Evolutionary conservation across 2,329 filamentous ascomycete species (phyloP).

Genomic region (Alternaria burnsii): DNA sequence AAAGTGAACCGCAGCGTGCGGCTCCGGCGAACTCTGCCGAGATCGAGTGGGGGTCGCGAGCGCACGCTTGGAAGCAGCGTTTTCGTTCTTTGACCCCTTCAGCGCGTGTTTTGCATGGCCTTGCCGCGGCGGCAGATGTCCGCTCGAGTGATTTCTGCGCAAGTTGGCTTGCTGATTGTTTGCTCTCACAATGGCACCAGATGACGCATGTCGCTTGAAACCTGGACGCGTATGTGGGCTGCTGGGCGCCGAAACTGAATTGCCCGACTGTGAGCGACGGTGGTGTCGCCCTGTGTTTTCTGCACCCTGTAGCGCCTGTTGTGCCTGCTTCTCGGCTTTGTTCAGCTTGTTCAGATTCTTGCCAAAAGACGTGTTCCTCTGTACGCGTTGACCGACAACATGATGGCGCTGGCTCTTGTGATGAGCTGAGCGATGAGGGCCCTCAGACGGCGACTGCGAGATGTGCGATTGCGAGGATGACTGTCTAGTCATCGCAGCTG

Average conservation of each 20-base stretch:
- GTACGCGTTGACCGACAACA: conserved; percentile 53
- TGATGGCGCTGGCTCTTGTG: conserved; percentile 51
- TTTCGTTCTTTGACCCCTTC: conserved; percentile 47
- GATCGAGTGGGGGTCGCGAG: conserved; percentile 41
- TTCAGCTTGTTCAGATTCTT: conserved; percentile 55
- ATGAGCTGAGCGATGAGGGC: conserved; percentile 34
- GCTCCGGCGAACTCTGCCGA: conserved; percentile 46
- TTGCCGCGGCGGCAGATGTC: conserved; percentile 55
- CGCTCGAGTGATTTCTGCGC: conserved; percentile 56
- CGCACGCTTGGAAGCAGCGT: conserved; percentile 40
- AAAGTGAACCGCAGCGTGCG: conserved; percentile 53
- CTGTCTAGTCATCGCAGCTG: conserved; percentile 46
- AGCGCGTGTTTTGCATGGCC: conserved; percentile 51
- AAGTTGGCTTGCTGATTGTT: conserved; percentile 46
- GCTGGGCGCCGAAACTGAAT: conserved; percentile 45
- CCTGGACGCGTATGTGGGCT: conserved; percentile 47
- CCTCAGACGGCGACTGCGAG: conserved; percentile 51
- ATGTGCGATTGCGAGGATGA: conserved; percentile 50
- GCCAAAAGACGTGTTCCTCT: conserved; percentile 51
- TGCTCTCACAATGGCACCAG: conserved; percentile 48
- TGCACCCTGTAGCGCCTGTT: conserved; percentile 36
- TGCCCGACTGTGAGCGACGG: conserved; percentile 50
- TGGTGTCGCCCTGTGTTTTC: conserved; percentile 45
- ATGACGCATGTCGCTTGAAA: conserved; percentile 56
- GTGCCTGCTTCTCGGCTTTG: conserved; percentile 40